phyloP scores from a whole-genome alignment of 164 flowering plant genomes.

The Houttuynia cordata region DNA sequence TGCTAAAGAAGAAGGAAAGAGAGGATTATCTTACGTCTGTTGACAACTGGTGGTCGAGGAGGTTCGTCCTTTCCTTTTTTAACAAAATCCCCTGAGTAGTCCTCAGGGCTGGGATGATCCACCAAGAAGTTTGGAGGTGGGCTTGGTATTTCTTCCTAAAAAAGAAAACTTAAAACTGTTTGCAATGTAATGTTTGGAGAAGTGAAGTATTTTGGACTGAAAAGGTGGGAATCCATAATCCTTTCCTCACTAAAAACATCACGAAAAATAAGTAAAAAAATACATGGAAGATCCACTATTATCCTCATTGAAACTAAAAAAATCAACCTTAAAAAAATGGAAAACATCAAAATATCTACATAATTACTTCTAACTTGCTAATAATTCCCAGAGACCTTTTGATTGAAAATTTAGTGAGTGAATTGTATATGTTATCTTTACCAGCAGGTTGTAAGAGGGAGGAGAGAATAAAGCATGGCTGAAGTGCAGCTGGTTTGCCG shows the following conservation, averaged over 20 bases:
- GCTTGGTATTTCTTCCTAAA: slow-evolving; percentile 57
- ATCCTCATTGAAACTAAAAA: neutral
- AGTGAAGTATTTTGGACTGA: too few species aligned
- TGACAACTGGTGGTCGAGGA: slow-evolving; percentile 46
- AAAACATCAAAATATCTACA: neutral
- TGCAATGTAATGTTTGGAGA: too few species aligned
- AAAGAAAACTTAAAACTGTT: too few species aligned
- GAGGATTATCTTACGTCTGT: slow-evolving; percentile 49
- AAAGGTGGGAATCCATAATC: neutral
- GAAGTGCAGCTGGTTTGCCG: slow-evolving; percentile 52
- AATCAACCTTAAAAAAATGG: neutral
- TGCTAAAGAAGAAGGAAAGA: neutral
- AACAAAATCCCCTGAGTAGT: slow-evolving; percentile 17
- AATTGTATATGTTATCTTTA: slow-evolving; percentile 7
- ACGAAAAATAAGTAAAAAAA: neutral
- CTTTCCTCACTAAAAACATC: neutral
- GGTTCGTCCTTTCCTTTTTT: slow-evolving; percentile 40
- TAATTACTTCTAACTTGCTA: too few species aligned
- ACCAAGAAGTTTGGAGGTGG: slow-evolving; percentile 37
- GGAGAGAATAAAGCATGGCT: slow-evolving; percentile 52
- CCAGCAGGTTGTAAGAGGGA: slow-evolving; percentile 50
- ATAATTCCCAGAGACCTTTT: too few species aligned
- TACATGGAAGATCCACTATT: neutral
- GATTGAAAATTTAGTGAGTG: too few species aligned
- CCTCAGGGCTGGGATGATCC: slow-evolving; percentile 38